Base-by-base conservation (phyloP, 2,329 filamentous ascomycete genomes). In the Colletotrichum sp. region DNA sequence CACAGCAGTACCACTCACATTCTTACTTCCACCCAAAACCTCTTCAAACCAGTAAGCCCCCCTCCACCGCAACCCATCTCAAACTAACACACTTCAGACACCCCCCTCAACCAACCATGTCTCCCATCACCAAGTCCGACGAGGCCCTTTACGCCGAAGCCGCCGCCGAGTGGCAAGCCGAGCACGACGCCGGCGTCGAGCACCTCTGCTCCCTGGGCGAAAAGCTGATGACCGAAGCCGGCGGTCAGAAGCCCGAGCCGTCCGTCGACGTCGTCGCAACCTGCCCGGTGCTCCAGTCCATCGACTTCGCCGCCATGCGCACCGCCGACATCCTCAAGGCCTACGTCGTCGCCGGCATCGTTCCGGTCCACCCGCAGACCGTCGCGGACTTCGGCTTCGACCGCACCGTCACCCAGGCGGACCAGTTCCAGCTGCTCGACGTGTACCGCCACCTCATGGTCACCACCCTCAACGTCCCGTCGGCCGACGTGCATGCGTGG, bases 301-400 rank as follows among this genome's bases (percentile, higher is more conserved):
- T 55, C 52, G 66, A 60, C 36, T 52, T 25, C 36, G 3, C 36
- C 3, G 25, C 12, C 52, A 61, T 25, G 55, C 5, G 7, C 15
- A 62, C 67, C 16, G 34, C 67, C 8, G 36, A 55, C 32, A 64
- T 71, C 12, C 69, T 71, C 12, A 52, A 25, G 32, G 61, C 43
- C 18, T 36, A 10, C 34, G 3, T 71, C 43, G 30, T 22, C 22
- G 13, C 22, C 25, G 48, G 22, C 25, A 71, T 55, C 30, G 15
- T 71, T n/a, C 61, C 61, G 8, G 15, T 25, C 25, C 27, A 71
- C 30, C 30, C 30, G 7, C 56, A 70, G 58, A 64, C 66, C 9
- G 16, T 58, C 13, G 3, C 61, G 36, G 56, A 69, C 43, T 73
- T 73, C 18, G 55, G 65, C 39, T 73, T 73, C 56, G 39, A 69